Evolutionary conservation across 306 rosid species (phyloP), one percentile per base, ranked within the genome.

Genomic region (Ormosia semicastrata): DNA sequence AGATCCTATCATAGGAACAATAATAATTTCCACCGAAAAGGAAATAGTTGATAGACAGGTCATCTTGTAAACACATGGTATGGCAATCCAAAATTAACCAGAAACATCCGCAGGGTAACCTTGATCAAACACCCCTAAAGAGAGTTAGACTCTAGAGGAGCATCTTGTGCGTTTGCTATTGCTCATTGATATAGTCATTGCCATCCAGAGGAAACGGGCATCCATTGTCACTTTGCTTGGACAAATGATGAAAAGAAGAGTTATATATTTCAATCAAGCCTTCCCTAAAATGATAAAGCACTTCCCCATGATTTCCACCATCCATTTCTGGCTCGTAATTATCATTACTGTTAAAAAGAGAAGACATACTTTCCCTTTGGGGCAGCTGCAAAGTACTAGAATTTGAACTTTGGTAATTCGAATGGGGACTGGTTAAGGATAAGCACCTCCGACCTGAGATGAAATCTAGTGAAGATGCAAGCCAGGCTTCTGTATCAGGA

Each of bases 401-500:
- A 59, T 73, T 39, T 83, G 92, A 46, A 67, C 65, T 50, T 53
- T 8, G 83, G 80, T 65, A 72, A 49, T 85, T 87, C 30, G 64
- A 47, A 34, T 69, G 86, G 78, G 80, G 83, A 69, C 76, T 24
- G 57, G 79, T 65, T 56, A 82, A 83, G 43, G 91, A 82, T 68
- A 77, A 59, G 54, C 52, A 75, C 67, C 74, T 63, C 60, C 63
- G 72, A 47, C 87, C 85, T 54, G 89, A 66, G 79, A 78, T 53
- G 75, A 87, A 69, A 64, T 76, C 73, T 0, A 70, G 71, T 58
- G 83, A 73, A 43, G 93, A 85, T 37, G 87, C 60, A 75, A 78
- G 53, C 77, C 89, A 72, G 85, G 85, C 73, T 82, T 89, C 86
- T 6, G 71, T 34, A 73, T 47, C 66, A 79, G 78, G 64, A 83